These are phyloP conservation scores for Solanum lycopersicoides DNA, from an alignment of 257 asterid species.

Conservation along the genomic window DNA sequence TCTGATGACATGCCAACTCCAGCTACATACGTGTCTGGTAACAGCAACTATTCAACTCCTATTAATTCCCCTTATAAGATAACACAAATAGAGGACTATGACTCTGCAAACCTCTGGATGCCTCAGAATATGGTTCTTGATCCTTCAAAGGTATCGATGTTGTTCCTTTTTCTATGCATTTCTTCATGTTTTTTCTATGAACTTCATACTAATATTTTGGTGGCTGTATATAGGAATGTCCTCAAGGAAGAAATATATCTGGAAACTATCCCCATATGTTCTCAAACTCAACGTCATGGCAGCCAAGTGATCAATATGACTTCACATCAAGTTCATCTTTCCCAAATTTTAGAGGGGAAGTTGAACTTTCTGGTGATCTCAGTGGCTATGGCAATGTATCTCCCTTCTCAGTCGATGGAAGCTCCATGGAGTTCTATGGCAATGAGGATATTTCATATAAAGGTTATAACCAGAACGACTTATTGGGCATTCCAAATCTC, in stretches of 20 bases:
- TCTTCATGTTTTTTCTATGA: neutral
- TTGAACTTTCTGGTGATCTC: slow-evolving; percentile 22
- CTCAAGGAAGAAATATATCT: slow-evolving; percentile 1
- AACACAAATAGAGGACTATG: slow-evolving; percentile 11
- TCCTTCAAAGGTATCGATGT: slow-evolving; percentile 24
- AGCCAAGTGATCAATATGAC: slow-evolving; percentile 18
- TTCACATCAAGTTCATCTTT: slow-evolving; percentile 31
- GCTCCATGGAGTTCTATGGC: slow-evolving; percentile 15
- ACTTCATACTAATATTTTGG: neutral
- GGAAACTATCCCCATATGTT: slow-evolving; percentile 7
- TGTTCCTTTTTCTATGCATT: neutral
- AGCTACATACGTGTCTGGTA: neutral
- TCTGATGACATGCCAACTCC: slow-evolving; percentile 14
- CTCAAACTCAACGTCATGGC: slow-evolving; percentile 12
- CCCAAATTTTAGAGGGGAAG: slow-evolving; percentile 27
- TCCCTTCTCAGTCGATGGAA: slow-evolving; percentile 24
- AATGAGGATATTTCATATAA: slow-evolving; percentile 17
- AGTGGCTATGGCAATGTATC: slow-evolving; percentile 15
- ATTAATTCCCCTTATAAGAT: slow-evolving; percentile 18
- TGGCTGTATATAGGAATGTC: slow-evolving; percentile 18
- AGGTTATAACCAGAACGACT: slow-evolving; percentile 9
- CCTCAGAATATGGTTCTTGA: slow-evolving; percentile 28
- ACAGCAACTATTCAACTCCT: slow-evolving; percentile 29
- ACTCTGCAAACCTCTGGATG: slow-evolving; percentile 17
- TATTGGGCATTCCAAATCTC: slow-evolving; percentile 10